phyloP scores from a whole-genome alignment of 75 land plant species.

The Cupressus sempervirens region DNA sequence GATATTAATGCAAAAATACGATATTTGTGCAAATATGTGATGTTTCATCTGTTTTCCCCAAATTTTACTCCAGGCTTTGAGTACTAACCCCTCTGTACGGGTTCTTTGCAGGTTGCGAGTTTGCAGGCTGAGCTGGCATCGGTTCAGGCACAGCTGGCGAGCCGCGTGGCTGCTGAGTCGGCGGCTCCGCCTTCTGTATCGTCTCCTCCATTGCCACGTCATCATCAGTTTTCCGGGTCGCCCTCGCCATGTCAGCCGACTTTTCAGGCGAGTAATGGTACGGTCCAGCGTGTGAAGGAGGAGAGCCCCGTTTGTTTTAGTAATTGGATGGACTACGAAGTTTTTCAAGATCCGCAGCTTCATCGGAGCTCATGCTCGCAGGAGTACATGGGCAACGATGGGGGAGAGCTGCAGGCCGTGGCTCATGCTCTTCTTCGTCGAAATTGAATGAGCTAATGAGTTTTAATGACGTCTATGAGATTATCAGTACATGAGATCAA shows the following conservation, averaged over 20 bases:
- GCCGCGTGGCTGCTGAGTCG: background rate
- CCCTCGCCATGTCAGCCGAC: background rate
- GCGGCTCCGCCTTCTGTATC: background rate
- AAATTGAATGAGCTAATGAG: background rate
- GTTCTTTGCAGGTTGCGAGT: background rate
- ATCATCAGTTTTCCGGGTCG: background rate
- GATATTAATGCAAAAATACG: too few species aligned
- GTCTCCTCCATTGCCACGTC: background rate
- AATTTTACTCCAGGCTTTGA: background rate
- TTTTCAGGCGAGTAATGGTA: background rate
- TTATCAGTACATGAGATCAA: too few species aligned
- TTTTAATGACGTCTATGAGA: too few species aligned
- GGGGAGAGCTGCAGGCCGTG: background rate
- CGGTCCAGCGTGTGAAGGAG: background rate
- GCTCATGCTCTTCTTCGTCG: constrained; percentile 2
- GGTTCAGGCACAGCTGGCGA: background rate
- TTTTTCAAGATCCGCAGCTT: background rate
- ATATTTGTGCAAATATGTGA: too few species aligned
- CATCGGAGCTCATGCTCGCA: background rate
- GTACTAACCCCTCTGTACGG: background rate
- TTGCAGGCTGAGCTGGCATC: background rate
- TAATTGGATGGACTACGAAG: background rate
- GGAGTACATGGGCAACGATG: background rate
- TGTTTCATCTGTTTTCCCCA: too few species aligned
- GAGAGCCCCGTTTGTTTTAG: background rate